These are phyloP conservation scores for Cotoneaster glaucophyllus DNA, from an alignment of 306 rosid species.

Conservation along the genomic window DNA sequence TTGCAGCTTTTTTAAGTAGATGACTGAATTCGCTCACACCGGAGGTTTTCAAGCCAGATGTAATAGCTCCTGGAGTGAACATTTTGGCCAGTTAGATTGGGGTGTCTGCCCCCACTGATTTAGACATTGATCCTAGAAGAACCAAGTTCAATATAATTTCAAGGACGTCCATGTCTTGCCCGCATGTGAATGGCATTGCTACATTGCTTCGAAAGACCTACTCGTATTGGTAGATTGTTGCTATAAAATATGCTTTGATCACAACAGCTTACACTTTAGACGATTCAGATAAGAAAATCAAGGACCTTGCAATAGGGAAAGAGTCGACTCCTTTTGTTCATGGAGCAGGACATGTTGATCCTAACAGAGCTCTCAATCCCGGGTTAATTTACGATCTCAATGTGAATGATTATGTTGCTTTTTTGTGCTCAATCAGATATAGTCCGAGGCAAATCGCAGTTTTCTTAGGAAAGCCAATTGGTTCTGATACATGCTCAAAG, in stretches of 20 bases:
- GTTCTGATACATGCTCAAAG: constrained; percentile 34
- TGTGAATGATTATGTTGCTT: constrained; percentile 50
- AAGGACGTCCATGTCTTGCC: constrained; percentile 94
- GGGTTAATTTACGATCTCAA: constrained; percentile 68
- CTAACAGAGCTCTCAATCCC: constrained; percentile 73
- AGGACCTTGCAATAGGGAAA: constrained; percentile 61
- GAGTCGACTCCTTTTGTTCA: constrained; percentile 68
- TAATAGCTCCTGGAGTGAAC: constrained; percentile 92
- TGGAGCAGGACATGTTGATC: constrained; percentile 95
- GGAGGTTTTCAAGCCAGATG: constrained; percentile 86
- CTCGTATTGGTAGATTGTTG: constrained; percentile 78
- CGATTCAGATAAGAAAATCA: constrained; percentile 48
- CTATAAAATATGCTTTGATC: constrained; percentile 71
- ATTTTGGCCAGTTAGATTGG: constrained; percentile 92
- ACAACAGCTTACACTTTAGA: constrained; percentile 73
- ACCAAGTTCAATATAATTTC: constrained; percentile 89
- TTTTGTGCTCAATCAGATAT: constrained; percentile 82
- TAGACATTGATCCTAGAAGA: constrained; percentile 71
- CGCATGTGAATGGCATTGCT: constrained; percentile 84
- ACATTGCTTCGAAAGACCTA: constrained; percentile 70
- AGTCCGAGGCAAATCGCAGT: constrained; percentile 40
- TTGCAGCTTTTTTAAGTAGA: constrained; percentile 85
- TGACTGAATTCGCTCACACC: constrained; percentile 63
- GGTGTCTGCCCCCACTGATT: constrained; percentile 56
- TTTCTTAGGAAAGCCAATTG: constrained; percentile 41